Base-by-base conservation (phyloP, 495 filamentous ascomycete species). In the Penicillium macrosclerotiorum region DNA sequence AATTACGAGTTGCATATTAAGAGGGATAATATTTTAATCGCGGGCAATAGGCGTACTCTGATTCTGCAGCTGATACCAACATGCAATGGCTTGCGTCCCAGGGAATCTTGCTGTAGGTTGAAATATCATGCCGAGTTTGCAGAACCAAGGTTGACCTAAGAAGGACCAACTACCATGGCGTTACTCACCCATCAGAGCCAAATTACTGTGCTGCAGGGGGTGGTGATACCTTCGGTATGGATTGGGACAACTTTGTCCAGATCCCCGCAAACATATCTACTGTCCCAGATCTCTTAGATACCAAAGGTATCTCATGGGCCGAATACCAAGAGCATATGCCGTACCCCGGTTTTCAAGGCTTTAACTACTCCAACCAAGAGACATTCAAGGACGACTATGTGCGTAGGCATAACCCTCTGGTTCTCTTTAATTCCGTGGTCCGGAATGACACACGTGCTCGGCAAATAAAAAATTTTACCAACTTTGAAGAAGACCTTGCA, bases 371-470 rank as follows among this genome's bases (percentile, higher is more conserved):
- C 6, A 80, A 85, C 56, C 75, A 76, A 45, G 39, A 67, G 32
- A 67, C 63, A 11, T 67, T 69, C 8, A 61, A 61, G 8, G 78
- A 82, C 37, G 77, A 80, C 61, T 90, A 90, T 53, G 84, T 88
- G 2, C 77, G 86, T 43, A 90, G 89, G 69, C 86, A 89, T 65
- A 87, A 86, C 64, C 84, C 83, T 0, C 54, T 80, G 34, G 64
- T 86, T 30, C 71, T 79, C 39, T 84, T 72, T 46, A 72, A 85
- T 54, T 75, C 72, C 16, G 74, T 85, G 12, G 72, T 76, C 18
- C 56, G 63, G 12, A 71, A 78, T 42, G 52, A 68, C 0, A 69
- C 74, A 5, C 75, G 83, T 16, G 63, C 80, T 5, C 69, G 74
- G 11, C 68, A 76, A 35, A 80, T 85, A 65, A 86, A 89, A 72